phyloP scores from a whole-genome alignment of 371 early-diverging fungal species.

The Dichotomocladium elegans region DNA sequence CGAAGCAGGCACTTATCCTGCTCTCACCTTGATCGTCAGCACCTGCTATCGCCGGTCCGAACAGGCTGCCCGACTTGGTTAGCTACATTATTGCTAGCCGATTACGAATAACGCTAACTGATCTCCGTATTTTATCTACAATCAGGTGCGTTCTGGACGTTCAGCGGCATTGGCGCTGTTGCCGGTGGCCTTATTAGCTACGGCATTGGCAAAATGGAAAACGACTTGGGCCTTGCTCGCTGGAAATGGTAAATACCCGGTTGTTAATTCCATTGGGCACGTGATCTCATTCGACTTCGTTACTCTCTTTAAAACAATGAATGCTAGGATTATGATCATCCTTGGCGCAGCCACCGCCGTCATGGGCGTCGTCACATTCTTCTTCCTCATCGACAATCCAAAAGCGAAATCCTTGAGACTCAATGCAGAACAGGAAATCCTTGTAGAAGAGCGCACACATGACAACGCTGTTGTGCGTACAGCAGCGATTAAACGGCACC shows the following conservation, averaged over 20 bases:
- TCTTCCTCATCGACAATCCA: slow-evolving; percentile 34
- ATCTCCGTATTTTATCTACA: no score
- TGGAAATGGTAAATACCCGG: slow-evolving; percentile 55
- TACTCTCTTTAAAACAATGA: no score
- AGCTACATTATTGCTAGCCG: no score
- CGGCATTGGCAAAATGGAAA: slow-evolving; percentile 48
- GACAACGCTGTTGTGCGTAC: slow-evolving; percentile 37
- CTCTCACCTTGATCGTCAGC: slow-evolving; percentile 16
- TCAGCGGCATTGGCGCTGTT: slow-evolving; percentile 45
- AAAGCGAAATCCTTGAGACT: slow-evolving; percentile 19
- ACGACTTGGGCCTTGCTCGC: slow-evolving; percentile 26
- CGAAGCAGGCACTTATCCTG: slow-evolving; percentile 26
- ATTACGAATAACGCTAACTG: no score
- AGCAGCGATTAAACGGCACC: slow-evolving; percentile 24
- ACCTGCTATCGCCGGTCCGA: slow-evolving; percentile 25
- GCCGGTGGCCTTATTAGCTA: slow-evolving; percentile 62
- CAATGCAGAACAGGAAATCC: slow-evolving; percentile 32
- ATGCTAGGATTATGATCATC: slow-evolving; percentile 44
- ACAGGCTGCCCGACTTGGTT: slow-evolving; percentile 25
- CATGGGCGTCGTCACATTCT: slow-evolving; percentile 22
- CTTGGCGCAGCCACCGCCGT: slow-evolving; percentile 21
- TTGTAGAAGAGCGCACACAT: slow-evolving; percentile 32
- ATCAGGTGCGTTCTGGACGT: slow-evolving; percentile 38
- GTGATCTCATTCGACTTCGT: neutral
- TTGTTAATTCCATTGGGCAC: neutral